Base-by-base conservation (phyloP, 1,284 basidiomycete species). In the Ganoderma sinense region DNA sequence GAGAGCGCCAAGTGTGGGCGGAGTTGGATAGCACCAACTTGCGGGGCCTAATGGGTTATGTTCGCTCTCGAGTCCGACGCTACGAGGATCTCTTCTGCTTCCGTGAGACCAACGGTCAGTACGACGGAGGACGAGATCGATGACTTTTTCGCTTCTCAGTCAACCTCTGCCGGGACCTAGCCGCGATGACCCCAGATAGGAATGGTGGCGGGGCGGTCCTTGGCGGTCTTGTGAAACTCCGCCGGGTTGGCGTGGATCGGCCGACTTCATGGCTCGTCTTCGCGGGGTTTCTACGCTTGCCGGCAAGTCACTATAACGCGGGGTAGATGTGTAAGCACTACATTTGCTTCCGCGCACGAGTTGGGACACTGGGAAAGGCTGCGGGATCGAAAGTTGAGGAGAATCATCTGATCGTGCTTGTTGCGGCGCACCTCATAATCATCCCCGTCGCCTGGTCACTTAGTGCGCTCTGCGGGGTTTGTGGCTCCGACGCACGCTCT, bases 291-390 rank as follows among this genome's bases (percentile, higher is more conserved):
- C 36, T 36, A 31, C 10, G 31, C 20, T 48, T 39, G 53, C 26
- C 41, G 55, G 7, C 63, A 16, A 64, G 58, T 45, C 23, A 53
- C 65, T 41, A 70, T 74, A 65, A 74, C 65, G 62, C 41, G 29
- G 33, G 31, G 23, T 31, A 20, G 29, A 67, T 71, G 58, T 6
- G 73, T 74, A 70, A 73, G 68, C 72, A 48, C 39, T 40, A 40
- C 65, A 70, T 69, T 70, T 71, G 70, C 67, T 70, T 74, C 73
- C 73, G 73, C 73, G 73, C 67, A 64, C 66, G 59, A 66, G 31
- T 67, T 56, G 62, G 45, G 64, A 33, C 53, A 29, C 14, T 56
- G 29, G 53, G 31, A 33, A 33, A 56, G 53, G 23, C 48, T 51
- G 23, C 48, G 48, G 11, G 23, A 51, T 51, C 48, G 48, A 26